Base-by-base conservation (phyloP, 129 eudicot genomes). In the Arctium lappa region DNA sequence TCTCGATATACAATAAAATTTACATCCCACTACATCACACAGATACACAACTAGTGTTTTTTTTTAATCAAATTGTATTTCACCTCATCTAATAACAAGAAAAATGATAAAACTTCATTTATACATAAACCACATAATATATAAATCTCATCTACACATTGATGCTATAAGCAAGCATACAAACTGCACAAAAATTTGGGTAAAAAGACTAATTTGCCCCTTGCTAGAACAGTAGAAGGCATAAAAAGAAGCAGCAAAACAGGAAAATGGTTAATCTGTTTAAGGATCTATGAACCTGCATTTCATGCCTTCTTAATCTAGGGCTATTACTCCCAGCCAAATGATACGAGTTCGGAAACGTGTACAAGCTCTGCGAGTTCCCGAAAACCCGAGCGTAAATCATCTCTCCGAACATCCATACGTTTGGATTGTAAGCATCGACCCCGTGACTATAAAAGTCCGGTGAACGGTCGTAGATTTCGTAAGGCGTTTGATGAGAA, bases 331-430 rank as follows among this genome's bases (percentile, higher is more conserved):
- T 86, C 46, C 88, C 84, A 12, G 79, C 90, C 15, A 88, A 72
- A 63, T 87, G 87, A 69, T 91, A 91, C 12, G 94, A 86, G 86
- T 91, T 91, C 5, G 92, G 89, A 80, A 82, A 87, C 6, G 88
- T 69, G 42, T 86, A 85, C 29, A 91, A 50, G 29, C 89, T 81
- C 60, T 83, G 87, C 0, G 92, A 85, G 42, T 86, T 88, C 82
- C 94, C 94, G 13, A 91, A 91, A 34, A 86, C 90, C 75, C 94
- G 87, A 37, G 94, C 86, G 44, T 86, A 91, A 34, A 91, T 85
- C 94, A 91, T 91, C 75, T 91, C 94, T 13, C 92, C 94, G 65
- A 85, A 88, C 90, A 91, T 87, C 69, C 84, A 80, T 4, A 88
- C 71, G 63, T 77, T 84, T 15, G 83, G 80, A 38, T 86, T 76